phyloP scores from a whole-genome alignment of 192 early-diverging fungal genomes.

The Coemansia sp. region DNA sequence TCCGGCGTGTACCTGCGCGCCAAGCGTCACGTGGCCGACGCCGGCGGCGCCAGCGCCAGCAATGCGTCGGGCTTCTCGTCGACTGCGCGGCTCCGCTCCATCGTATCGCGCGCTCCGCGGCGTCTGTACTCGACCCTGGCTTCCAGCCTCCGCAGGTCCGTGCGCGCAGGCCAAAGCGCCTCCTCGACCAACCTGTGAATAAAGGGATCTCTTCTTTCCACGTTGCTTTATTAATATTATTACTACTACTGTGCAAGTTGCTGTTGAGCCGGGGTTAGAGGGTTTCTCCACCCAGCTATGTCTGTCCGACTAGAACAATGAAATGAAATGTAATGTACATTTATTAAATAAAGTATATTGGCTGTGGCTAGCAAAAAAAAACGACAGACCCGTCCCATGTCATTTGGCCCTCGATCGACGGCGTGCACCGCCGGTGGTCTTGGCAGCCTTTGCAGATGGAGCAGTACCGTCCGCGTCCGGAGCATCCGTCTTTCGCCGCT shows the following conservation, averaged over 20 bases:
- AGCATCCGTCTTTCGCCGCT: slow-evolving; percentile 41
- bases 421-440: slow-evolving; percentile 15
- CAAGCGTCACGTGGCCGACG: neutral
- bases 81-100: neutral
- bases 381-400: too few relatives aligned
- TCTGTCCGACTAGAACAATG: too few relatives aligned
- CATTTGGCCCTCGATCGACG: slow-evolving; percentile 26
- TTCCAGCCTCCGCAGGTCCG: neutral
- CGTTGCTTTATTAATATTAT: too few relatives aligned
- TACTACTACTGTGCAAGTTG: too few relatives aligned
- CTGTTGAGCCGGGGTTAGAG: too few relatives aligned
- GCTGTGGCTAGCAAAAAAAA: too few relatives aligned
- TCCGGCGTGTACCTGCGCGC: neutral
- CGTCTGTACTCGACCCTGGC: neutral
- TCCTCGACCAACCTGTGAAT: neutral
- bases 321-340: too few relatives aligned
- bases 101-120: neutral
- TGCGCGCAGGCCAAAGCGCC: neutral
- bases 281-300: too few relatives aligned
- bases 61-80: neutral
- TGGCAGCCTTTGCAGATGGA: slow-evolving; percentile 22
- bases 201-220: neutral
- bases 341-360: too few relatives aligned
- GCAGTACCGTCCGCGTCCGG: slow-evolving; percentile 4
- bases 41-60: neutral